Evolutionary conservation across 306 rosid species (phyloP).

Genomic region (Lathyrus oleraceus): DNA sequence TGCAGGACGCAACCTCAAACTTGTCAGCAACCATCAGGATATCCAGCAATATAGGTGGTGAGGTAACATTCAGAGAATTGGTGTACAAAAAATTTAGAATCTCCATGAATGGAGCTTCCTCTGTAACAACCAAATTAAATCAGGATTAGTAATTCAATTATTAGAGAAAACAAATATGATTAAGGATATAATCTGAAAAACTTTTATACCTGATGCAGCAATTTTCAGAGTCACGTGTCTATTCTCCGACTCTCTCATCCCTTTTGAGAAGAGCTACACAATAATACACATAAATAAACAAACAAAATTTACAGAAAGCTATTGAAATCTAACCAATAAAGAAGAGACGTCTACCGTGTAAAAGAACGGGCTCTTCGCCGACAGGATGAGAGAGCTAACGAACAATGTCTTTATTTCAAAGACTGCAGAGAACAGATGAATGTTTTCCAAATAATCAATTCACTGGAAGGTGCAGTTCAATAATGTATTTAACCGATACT

Average conservation of each 20-base stretch:
- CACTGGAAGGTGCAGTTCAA: no score
- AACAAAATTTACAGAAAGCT: neutral
- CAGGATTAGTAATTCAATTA: constrained; percentile 21
- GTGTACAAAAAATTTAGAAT: constrained; percentile 87
- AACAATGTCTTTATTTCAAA: no score
- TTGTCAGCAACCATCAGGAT: constrained; percentile 98
- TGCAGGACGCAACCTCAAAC: constrained; percentile 94
- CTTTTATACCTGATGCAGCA: constrained; percentile 63
- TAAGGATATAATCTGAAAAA: neutral
- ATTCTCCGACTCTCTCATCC: constrained; percentile 97
- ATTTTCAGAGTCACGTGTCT: constrained; percentile 79
- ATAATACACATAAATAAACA: neutral
- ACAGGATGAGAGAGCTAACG: no score
- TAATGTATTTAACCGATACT: no score
- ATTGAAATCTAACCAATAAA: no score
- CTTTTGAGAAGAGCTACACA: constrained; percentile 84
- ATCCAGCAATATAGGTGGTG: constrained; percentile 79
- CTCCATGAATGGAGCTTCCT: constrained; percentile 94
- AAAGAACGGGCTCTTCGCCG: no score
- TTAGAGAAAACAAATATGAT: neutral
- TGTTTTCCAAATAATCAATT: no score
- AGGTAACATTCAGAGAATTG: constrained; percentile 51
- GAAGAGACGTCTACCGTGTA: no score
- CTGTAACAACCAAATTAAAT: constrained; percentile 49
- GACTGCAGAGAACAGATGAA: no score